Base-by-base conservation (phyloP, 1,284 basidiomycete species). In the Vanrija sp. region DNA sequence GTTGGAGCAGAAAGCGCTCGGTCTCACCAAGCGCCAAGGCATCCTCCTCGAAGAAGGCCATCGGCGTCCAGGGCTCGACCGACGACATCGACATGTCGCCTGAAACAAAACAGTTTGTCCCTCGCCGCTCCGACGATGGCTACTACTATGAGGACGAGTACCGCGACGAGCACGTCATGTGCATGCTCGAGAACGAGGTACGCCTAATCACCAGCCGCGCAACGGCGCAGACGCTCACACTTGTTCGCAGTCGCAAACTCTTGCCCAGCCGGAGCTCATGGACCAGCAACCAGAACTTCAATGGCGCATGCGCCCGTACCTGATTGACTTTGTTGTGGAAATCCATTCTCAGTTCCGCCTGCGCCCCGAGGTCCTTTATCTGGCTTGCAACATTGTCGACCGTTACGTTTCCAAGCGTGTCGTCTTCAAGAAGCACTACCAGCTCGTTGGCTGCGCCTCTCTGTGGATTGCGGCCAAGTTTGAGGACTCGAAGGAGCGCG, bases 401-500 rank as follows among this genome's bases (percentile, higher is more conserved):
- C 92, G 96, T 66, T 99, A 98, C 78, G 91, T 98, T 28, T 98
- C 96, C 51, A 92, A 94, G 66, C 90, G 96, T 45, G 89, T 98
- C 65, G 96, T 98, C 53, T 98, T 93, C 80, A 93, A 94, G 81
- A 96, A 96, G 78, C 96, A 99, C 79, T 98, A 98, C 76, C 96
- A 99, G 74, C 88, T 99, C 50, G 95, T 98, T 51, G 96, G 96
- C 34, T 98, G 96, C 70, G 91, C 95, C 14, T 93, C 96, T 19
- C 83, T 99, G 5, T 95, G 95, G 92, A 98, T 98, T 66, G 96
- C 96, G 6, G 90, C 96, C 68, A 99, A 99, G 79, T 99, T 96
- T 69, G 96, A 99, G 78, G 96, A 99, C 72, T 88, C 94, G 43
- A 98, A 99, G 79, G 95, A 98, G 74, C 90, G 92, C 58, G 93